Base-by-base conservation (phyloP, 2,329 filamentous ascomycete genomes). In the Talaromyces sp. region DNA sequence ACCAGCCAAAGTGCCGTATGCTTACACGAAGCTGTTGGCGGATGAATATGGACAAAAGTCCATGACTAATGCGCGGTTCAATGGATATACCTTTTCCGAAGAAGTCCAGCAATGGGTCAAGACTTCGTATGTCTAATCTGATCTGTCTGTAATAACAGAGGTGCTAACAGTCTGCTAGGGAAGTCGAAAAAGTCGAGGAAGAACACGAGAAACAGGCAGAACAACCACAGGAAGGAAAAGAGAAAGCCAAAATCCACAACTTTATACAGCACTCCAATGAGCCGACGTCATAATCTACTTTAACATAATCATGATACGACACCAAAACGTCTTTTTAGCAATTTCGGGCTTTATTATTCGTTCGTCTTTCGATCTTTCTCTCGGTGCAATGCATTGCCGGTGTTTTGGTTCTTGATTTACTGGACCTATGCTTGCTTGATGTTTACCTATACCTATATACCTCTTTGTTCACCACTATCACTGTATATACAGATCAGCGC, bases 1-100 rank as follows among this genome's bases (percentile, higher is more conserved):
- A 5, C 75, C 79, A 0, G 83, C 82, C 18, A 82, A 82, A 65
- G 77, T 87, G 25, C 85, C 85, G 1, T 86, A 81, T 67, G 79
- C 80, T 12, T 87, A 86, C 70, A 76, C 80, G 8, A 77, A 79
- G 39, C 70, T 88, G 28, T 74, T 86, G 50, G 71, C 76, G 2
- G 79, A 83, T 56, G 84, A 87, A 69, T 87, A 87, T 65, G 82
- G 84, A 1, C 64, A 76, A 5, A 73, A 77, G 6, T 74, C 81
- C 2, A 68, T 87, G 64, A 81, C 79, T 2, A 73, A 78, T 39
- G 79, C 76, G 7, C 72, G 72, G 44, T 84, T 78, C 60, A 74
- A 81, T 62, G 73, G 70, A 76, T 78, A 68, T 18, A 42, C 33
- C 4, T 57, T 57, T 16, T 57, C 54, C 21, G 54, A 57, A 31